Base-by-base conservation (phyloP, 2,329 filamentous ascomycete species). In the Hypoxylon sp. region DNA sequence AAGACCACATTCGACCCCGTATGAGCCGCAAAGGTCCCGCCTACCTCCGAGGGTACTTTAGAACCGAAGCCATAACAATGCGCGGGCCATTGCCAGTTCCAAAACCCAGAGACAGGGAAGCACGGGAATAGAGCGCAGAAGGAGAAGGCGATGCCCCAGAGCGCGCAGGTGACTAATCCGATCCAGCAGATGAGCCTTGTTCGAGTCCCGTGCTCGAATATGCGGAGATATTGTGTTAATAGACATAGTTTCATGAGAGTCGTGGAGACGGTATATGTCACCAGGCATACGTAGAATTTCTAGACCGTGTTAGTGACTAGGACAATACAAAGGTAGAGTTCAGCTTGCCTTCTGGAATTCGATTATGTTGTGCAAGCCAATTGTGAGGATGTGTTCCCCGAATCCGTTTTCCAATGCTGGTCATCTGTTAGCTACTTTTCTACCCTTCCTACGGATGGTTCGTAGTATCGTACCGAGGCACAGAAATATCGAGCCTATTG, bases 211-310 rank as follows among this genome's bases (percentile, higher is more conserved):
- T 52, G 63, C 1, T 68, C 60, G 68, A 77, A 79, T n/a, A 80
- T 69, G 8, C 78, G 77, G 14, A 80, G 74, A 65, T 79, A 81
- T 34, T 80, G 79, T 9, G 76, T 63, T 1, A 80, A 71, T 0
- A 81, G 73, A 5, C 77, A 78, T 5, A 80, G 71, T 48, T 81
- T 81, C 71, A 79, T 76, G 29, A 79, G 73, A 0, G 75, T 74
- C 11, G 75, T 77, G 8, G 77, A 78, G 45, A 77, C 62, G 14
- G 63, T 70, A 65, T 78, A 80, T 7, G 74, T 69, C 7, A 70
- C 73, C 52, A 78, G 71, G 8, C 72, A 64, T 2, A 79, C 64
- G 62, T 79, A 80, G 60, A 77, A 77, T 9, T 70, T 74, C 77
- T 79, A 41, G 14, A 5, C 3, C 11, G 9, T 25, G 50, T 72